Conservation (phyloP, 1,139 yeast species). For the Lodderomyces beijingensis region DNA sequence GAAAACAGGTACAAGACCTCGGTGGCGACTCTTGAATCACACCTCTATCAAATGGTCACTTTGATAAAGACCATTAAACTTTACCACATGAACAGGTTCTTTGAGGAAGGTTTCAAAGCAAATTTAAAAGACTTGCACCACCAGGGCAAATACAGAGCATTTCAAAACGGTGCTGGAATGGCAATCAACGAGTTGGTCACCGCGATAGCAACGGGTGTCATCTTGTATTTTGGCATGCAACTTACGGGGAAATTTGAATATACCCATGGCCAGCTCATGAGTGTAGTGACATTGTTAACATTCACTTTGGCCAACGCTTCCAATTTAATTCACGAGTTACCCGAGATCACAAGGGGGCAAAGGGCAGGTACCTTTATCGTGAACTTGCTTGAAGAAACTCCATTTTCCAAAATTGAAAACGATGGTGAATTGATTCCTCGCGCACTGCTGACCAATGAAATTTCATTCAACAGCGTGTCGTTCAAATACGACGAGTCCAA, state of each 20-base stretch:
- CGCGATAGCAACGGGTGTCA: constrained; percentile 60
- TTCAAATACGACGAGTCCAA: constrained; percentile 48
- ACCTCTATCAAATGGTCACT: constrained; percentile 52
- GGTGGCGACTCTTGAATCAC: constrained; percentile 50
- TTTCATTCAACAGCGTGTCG: constrained; percentile 41
- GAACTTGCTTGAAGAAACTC: constrained; percentile 34
- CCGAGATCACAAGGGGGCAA: constrained; percentile 75
- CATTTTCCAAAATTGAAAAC: constrained; percentile 26
- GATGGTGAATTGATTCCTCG: constrained; percentile 21
- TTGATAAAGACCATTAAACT: constrained; percentile 63
- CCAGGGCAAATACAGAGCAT: constrained; percentile 46
- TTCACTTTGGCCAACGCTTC: constrained; percentile 70
- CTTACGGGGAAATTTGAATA: constrained; percentile 59
- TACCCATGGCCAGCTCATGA: constrained; percentile 51
- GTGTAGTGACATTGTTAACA: constrained; percentile 66
- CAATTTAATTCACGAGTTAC: constrained; percentile 56
- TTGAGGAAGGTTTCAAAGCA: constrained; percentile 31
- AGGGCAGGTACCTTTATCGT: constrained; percentile 59
- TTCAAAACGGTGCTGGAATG: constrained; percentile 59
- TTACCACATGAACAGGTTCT: constrained; percentile 48
- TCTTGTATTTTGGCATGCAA: constrained; percentile 72
- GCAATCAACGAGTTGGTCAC: constrained; percentile 53
- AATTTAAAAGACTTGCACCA: constrained; percentile 23
- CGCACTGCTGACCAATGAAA: constrained; percentile 10
- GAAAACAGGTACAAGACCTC: constrained; percentile 61